Conservation (phyloP, 495 filamentous ascomycete species). For the Cryomyces minteri region DNA sequence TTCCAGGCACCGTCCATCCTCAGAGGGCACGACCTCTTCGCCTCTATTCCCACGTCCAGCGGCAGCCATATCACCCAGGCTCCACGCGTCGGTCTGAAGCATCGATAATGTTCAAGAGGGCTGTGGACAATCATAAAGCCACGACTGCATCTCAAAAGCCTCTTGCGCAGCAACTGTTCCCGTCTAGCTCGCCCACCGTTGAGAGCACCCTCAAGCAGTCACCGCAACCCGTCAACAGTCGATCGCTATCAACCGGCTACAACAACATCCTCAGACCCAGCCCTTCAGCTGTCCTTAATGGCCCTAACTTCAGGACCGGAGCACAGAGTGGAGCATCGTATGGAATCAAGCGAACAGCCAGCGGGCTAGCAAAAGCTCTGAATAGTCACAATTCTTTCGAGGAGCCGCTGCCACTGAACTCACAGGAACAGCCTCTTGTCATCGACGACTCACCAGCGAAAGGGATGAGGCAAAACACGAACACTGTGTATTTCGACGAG, state of each 20-base stretch:
- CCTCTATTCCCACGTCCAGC: too few relatives aligned
- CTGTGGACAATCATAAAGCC: conserved; percentile 8
- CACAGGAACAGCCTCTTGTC: conserved; percentile 3
- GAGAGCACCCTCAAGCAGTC: not conserved
- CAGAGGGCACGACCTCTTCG: too few relatives aligned
- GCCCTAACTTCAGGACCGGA: not conserved
- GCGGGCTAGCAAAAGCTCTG: conserved; percentile 19
- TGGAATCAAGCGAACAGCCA: conserved; percentile 20
- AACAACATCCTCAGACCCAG: conserved; percentile 10
- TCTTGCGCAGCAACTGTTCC: conserved; percentile 4
- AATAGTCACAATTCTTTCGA: conserved; percentile 13
- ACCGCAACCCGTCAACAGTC: not conserved
- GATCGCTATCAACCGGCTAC: conserved; percentile 10
- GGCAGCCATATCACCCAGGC: too few relatives aligned
- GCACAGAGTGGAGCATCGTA: not conserved
- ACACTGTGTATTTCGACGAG: conserved; percentile 32
- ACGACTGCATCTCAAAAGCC: not conserved
- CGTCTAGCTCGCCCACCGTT: conserved; percentile 4
- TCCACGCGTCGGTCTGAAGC: not conserved
- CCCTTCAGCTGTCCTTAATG: conserved; percentile 3
- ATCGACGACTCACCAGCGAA: not conserved
- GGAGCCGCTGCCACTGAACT: conserved; percentile 3
- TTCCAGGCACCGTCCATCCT: too few relatives aligned
- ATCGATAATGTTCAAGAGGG: conserved; percentile 7
- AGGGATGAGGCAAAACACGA: not conserved